A percentile compares a stretch with the other conserved stretches of the same genome.
Conservation (phyloP, 306 rosid genomes). For the Dicorynia guianensis region DNA sequence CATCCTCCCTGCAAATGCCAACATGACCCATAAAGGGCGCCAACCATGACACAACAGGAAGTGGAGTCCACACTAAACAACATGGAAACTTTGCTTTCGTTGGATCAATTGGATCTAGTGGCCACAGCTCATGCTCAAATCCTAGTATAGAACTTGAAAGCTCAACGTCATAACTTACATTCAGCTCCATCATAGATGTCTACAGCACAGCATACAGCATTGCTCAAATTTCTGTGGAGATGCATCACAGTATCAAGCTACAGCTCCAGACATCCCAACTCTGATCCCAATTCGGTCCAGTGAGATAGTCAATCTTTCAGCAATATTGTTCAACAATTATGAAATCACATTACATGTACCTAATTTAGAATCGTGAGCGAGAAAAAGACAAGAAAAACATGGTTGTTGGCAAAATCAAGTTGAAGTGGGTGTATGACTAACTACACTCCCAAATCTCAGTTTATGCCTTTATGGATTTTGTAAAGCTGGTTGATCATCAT, state of each 20-base stretch:
- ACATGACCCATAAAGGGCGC: constrained; percentile 98
- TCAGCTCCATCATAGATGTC: constrained; percentile 1
- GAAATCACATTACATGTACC: constrained; percentile 14
- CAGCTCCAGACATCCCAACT: constrained; percentile 42
- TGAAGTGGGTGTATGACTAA: background rate
- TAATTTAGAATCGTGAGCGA: background rate
- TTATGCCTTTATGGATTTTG: background rate
- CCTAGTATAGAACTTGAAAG: background rate
- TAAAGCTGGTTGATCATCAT: background rate
- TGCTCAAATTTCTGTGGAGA: background rate
- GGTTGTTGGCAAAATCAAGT: too few relatives aligned
- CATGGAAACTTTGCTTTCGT: constrained; percentile 78
- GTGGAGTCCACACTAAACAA: constrained; percentile 97
- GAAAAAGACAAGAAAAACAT: too few relatives aligned
- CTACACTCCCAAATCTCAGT: background rate
- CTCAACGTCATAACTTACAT: constrained; percentile 28
- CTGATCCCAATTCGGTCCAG: constrained; percentile 21
- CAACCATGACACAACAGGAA: constrained; percentile 96
- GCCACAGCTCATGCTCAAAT: constrained; percentile 73
- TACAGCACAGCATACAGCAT: background rate
- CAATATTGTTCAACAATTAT: constrained; percentile 24
- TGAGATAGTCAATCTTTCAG: constrained; percentile 22
- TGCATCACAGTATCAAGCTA: constrained; percentile 37
- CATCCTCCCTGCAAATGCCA: constrained; percentile 99
- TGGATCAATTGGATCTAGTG: constrained; percentile 76